phyloP scores from a whole-genome alignment of 2,329 filamentous ascomycete species.

The Mycocentrospora acerina region DNA sequence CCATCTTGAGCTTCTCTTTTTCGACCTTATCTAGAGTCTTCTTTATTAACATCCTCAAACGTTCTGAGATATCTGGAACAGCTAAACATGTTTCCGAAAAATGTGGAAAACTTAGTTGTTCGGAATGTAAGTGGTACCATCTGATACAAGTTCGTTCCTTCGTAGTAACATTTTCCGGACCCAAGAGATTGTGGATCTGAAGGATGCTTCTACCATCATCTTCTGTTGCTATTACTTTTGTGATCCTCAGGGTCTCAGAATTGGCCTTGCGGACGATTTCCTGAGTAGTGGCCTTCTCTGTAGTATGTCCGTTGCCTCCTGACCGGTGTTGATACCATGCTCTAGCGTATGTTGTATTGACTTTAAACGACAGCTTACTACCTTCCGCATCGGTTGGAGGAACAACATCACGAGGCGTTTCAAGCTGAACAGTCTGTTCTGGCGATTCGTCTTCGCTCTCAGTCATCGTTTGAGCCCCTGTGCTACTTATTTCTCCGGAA shows the following conservation, averaged over 20 bases:
- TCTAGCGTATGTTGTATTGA: slow-evolving; percentile 12
- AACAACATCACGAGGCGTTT: neutral
- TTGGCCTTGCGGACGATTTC: slow-evolving; percentile 7
- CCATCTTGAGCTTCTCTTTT: slow-evolving; percentile 26
- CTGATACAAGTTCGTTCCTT: slow-evolving; percentile 12
- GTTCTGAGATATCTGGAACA: slow-evolving; percentile 19
- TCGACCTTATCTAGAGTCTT: slow-evolving; percentile 25
- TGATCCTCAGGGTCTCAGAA: slow-evolving; percentile 27
- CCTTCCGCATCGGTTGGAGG: slow-evolving; percentile 23
- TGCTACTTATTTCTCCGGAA: neutral
- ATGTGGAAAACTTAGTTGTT: slow-evolving; percentile 23
- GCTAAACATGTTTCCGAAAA: slow-evolving; percentile 28
- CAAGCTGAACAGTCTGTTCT: neutral
- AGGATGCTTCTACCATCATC: slow-evolving; percentile 19
- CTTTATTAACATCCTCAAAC: slow-evolving; percentile 14
- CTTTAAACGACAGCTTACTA: slow-evolving; percentile 23
- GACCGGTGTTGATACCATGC: neutral
- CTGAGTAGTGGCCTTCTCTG: slow-evolving; percentile 1
- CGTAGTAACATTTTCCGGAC: slow-evolving; percentile 17
- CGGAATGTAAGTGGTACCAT: slow-evolving; percentile 30
- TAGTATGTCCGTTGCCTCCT: neutral
- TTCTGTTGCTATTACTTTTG: slow-evolving; percentile 19
- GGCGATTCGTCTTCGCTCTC: slow-evolving; percentile 4
- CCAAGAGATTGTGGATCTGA: slow-evolving; percentile 22
- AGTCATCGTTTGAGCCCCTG: neutral